Conservation (phyloP, 805 yeast genomes). For the Candida vaughaniae region DNA sequence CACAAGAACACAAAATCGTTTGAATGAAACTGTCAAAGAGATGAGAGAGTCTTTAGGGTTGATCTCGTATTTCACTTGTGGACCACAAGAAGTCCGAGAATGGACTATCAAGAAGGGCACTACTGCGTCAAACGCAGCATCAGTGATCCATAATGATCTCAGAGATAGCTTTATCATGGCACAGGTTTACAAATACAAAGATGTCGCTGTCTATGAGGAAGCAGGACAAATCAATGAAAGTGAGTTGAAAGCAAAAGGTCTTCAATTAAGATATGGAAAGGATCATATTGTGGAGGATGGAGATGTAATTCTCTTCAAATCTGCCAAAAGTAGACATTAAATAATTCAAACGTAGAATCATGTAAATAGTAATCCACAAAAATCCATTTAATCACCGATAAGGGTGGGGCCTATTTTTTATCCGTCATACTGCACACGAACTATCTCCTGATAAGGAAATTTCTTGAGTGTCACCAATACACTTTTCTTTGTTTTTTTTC, state of each 20-base stretch:
- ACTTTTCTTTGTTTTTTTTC: background rate
- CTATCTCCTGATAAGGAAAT: slow-evolving; percentile 9
- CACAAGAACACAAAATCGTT: slow-evolving; percentile 40
- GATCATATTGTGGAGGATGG: slow-evolving; percentile 81
- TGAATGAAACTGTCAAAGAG: slow-evolving; percentile 60
- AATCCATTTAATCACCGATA: too few species aligned
- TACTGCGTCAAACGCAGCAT: slow-evolving; percentile 87
- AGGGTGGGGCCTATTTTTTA: too few species aligned
- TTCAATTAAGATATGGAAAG: slow-evolving; percentile 68
- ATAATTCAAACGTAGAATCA: too few species aligned
- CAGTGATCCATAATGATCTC: slow-evolving; percentile 82
- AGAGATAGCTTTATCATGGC: slow-evolving; percentile 80
- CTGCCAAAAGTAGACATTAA: slow-evolving; percentile 57
- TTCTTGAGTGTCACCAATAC: background rate
- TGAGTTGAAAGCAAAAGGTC: slow-evolving; percentile 55
- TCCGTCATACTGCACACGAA: slow-evolving; percentile 1
- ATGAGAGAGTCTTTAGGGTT: slow-evolving; percentile 70
- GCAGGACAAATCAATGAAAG: slow-evolving; percentile 44
- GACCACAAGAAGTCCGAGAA: slow-evolving; percentile 79
- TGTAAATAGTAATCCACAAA: slow-evolving; percentile 5
- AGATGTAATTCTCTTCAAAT: slow-evolving; percentile 72
- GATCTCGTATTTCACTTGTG: slow-evolving; percentile 86
- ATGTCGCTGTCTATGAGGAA: slow-evolving; percentile 32
- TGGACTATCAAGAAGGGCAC: slow-evolving; percentile 82
- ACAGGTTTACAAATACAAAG: slow-evolving; percentile 67